phyloP scores from a whole-genome alignment of 768 basidiomycete species.

The Tricholoma flavovirens region DNA sequence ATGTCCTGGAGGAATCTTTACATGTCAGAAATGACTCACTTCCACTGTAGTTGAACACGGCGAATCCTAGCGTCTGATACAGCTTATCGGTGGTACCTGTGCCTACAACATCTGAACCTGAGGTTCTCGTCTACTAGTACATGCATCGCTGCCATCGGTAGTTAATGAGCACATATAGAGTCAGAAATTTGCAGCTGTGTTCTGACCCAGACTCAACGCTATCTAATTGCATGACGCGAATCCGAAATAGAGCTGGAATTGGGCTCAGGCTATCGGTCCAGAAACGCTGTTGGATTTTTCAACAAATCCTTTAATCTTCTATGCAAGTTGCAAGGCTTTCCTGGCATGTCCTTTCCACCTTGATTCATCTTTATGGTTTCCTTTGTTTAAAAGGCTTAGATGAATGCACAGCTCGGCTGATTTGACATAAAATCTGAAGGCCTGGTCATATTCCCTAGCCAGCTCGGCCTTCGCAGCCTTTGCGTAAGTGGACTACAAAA shows the following conservation, averaged over 20 bases:
- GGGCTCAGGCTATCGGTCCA: too few species aligned
- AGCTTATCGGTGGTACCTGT: constrained; percentile 68
- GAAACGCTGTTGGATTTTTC: too few species aligned
- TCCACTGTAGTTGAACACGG: constrained; percentile 54
- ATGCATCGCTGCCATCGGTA: constrained; percentile 47
- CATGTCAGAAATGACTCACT: constrained; percentile 55
- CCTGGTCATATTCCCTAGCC: constrained; percentile 55
- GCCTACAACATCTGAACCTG: constrained; percentile 71
- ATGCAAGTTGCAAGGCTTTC: constrained; percentile 74
- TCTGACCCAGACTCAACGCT: too few species aligned
- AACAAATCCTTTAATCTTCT: constrained; percentile 64
- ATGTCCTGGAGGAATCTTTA: constrained; percentile 58
- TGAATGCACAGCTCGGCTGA: constrained; percentile 64
- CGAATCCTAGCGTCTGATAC: constrained; percentile 79
- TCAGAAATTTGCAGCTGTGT: too few species aligned
- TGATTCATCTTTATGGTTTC: constrained; percentile 28
- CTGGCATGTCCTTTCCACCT: constrained; percentile 52
- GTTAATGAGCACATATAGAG: too few species aligned
- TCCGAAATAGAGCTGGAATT: too few species aligned
- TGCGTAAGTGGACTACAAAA: constrained; percentile 39
- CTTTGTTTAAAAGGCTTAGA: constrained; percentile 44
- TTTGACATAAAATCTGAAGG: constrained; percentile 70
- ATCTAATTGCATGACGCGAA: too few species aligned
- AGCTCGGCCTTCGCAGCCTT: constrained; percentile 71
- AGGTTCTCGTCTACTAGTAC: constrained; percentile 80